These are phyloP conservation scores for Phytophthora boehmeriae DNA, from an alignment of 352 stramenopile species.

Conservation along the genomic window DNA sequence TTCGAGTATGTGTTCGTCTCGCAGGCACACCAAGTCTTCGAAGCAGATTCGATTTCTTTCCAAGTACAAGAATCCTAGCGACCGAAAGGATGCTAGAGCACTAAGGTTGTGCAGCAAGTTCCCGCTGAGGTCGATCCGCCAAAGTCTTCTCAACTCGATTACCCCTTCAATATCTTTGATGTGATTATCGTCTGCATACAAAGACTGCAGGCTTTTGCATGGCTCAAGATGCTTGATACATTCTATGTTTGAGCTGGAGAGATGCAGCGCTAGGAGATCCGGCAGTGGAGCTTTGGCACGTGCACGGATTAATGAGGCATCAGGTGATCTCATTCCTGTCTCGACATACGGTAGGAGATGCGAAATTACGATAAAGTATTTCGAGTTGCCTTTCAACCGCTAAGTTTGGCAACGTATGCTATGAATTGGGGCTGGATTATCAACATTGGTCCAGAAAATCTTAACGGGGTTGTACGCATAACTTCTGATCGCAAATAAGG, in stretches of 20 bases:
- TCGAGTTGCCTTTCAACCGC: neutral
- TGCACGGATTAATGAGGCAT: conserved; percentile 50
- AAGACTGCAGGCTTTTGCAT: conserved; percentile 46
- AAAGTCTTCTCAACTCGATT: conserved; percentile 44
- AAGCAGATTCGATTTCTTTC: conserved; percentile 55
- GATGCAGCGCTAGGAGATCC: conserved; percentile 53
- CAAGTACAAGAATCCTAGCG: conserved; percentile 63
- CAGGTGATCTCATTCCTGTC: conserved; percentile 45
- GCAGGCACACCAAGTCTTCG: conserved; percentile 57
- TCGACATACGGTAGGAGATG: conserved; percentile 10
- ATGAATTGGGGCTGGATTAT: no score
- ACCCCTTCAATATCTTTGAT: conserved; percentile 52
- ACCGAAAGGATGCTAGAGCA: conserved; percentile 49
- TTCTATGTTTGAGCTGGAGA: conserved; percentile 57
- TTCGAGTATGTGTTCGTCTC: conserved; percentile 64
- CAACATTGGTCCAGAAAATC: no score
- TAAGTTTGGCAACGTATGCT: neutral
- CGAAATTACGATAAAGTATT: conserved; percentile 4
- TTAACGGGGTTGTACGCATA: no score
- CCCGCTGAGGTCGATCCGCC: conserved; percentile 56
- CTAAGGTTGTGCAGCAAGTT: conserved; percentile 51
- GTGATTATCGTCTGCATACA: conserved; percentile 61
- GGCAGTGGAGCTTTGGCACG: conserved; percentile 57
- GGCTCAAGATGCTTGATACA: conserved; percentile 54
- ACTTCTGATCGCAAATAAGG: no score